Percentiles rank a stretch among this genome's conserved stretches.
phyloP scores from a whole-genome alignment of 2,329 filamentous ascomycete genomes.

The Aspergillus sp. region DNA sequence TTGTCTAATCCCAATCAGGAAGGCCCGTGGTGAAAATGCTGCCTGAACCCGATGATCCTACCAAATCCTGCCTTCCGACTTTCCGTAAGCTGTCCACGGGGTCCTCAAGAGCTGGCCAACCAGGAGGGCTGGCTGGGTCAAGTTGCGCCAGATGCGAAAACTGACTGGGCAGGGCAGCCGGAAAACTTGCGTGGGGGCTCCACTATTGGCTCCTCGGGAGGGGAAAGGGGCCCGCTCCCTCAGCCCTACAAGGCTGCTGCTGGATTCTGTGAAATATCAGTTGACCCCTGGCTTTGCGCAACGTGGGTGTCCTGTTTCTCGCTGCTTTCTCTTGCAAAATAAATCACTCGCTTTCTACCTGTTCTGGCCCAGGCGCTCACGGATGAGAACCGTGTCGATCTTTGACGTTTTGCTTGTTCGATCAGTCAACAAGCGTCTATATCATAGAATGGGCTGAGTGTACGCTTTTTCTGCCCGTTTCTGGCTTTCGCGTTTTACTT shows the following conservation, averaged over 20 bases:
- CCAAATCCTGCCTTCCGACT: background rate
- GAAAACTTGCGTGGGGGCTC: background rate
- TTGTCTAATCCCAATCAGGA: background rate
- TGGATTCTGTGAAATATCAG: background rate
- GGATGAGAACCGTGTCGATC: background rate
- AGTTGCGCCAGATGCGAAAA: background rate
- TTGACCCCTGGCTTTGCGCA: background rate
- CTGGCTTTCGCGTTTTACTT: background rate
- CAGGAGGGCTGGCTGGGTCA: background rate
- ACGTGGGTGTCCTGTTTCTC: background rate
- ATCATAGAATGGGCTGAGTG: background rate
- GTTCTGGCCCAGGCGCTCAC: background rate
- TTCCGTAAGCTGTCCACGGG: background rate
- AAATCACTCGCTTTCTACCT: too few species aligned
- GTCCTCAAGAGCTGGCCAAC: background rate
- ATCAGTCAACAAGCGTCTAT: background rate
- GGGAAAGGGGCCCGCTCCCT: background rate
- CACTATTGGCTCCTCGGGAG: background rate
- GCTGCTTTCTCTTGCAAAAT: background rate
- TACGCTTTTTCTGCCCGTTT: background rate
- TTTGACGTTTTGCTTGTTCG: background rate
- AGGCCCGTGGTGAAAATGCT: background rate
- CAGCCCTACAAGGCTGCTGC: slow-evolving; percentile 1
- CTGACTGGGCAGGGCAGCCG: background rate
- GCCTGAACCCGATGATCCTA: background rate